phyloP scores from a whole-genome alignment of 1,284 basidiomycete species.

The Irpex lacteus region DNA sequence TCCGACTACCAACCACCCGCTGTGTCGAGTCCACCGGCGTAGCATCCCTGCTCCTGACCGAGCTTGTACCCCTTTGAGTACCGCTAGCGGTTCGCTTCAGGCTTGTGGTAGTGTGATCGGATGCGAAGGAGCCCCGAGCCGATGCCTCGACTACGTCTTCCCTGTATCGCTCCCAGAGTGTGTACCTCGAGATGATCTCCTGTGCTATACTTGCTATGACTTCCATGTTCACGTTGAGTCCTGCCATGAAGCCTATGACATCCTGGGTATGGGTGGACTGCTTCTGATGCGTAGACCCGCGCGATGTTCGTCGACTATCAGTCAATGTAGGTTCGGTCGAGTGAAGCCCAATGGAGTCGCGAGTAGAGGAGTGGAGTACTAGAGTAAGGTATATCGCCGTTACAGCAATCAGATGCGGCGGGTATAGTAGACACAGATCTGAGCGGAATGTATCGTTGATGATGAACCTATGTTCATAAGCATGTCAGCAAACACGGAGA shows the following conservation, averaged over 20 bases:
- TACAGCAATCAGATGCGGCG: constrained; percentile 92
- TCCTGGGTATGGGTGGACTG: constrained; percentile 54
- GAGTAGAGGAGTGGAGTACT: constrained; percentile 59
- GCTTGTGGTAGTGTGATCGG: constrained; percentile 7
- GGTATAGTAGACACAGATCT: constrained; percentile 86
- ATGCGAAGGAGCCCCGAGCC: constrained; percentile 18
- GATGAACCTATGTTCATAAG: constrained; percentile 67
- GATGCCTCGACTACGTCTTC: constrained; percentile 43
- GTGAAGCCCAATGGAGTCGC: constrained; percentile 35
- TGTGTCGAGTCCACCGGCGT: constrained; percentile 29
- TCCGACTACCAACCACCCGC: constrained; percentile 1
- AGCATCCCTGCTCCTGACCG: constrained; percentile 17
- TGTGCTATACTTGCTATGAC: constrained; percentile 86
- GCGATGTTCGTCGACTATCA: constrained; percentile 49
- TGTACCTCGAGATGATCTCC: constrained; percentile 88
- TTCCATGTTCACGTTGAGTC: constrained; percentile 81
- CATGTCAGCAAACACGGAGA: background rate
- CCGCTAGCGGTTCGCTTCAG: constrained; percentile 21
- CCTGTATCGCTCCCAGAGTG: constrained; percentile 80
- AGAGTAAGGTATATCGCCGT: constrained; percentile 88
- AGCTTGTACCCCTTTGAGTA: constrained; percentile 23
- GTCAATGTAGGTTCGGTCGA: constrained; percentile 11
- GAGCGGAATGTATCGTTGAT: constrained; percentile 96
- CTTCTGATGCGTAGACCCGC: constrained; percentile 36
- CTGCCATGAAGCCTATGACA: constrained; percentile 80